Conservation (phyloP, 352 stramenopile genomes). For the Detonula confervacea region DNA sequence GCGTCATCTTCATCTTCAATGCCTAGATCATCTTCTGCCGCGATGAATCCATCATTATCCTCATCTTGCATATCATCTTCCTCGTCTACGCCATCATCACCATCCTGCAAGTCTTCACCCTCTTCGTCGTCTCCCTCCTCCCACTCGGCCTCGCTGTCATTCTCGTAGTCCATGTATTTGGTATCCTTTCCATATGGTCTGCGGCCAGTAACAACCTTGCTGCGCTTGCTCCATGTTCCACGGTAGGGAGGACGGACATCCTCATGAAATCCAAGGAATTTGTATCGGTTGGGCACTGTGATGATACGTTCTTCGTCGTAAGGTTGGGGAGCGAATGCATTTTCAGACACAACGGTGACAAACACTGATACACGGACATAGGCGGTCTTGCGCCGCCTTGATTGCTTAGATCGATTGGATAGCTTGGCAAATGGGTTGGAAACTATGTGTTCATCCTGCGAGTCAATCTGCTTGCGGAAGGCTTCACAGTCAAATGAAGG, state of each 20-base stretch:
- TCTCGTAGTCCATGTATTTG: constrained; percentile 79
- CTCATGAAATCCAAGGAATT: constrained; percentile 82
- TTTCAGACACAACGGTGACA: constrained; percentile 53
- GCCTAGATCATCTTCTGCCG: constrained; percentile 71
- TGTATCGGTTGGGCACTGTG: constrained; percentile 75
- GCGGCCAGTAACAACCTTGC: constrained; percentile 68
- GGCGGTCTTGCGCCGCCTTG: constrained; percentile 31
- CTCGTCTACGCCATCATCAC: constrained; percentile 68
- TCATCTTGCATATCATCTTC: constrained; percentile 59
- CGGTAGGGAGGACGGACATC: constrained; percentile 80
- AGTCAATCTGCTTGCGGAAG: constrained; percentile 42
- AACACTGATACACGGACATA: constrained; percentile 50
- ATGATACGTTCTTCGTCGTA: constrained; percentile 78
- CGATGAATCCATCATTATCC: constrained; percentile 76
- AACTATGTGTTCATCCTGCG: constrained; percentile 2
- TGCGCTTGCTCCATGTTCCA: constrained; percentile 82
- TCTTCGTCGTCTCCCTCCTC: constrained; percentile 82
- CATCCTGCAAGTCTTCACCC: constrained; percentile 75
- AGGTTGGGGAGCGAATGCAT: constrained; percentile 56
- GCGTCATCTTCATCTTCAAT: constrained; percentile 74
- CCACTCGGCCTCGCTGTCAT: constrained; percentile 85
- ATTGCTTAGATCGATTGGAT: constrained; percentile 8
- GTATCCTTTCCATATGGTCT: constrained; percentile 76
- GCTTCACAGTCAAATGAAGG: constrained; percentile 39
- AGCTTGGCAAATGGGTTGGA: constrained; percentile 29